Evolutionary conservation across 768 basidiomycete species (phyloP).

Genomic region (Tricholoma bakamatsutake): DNA sequence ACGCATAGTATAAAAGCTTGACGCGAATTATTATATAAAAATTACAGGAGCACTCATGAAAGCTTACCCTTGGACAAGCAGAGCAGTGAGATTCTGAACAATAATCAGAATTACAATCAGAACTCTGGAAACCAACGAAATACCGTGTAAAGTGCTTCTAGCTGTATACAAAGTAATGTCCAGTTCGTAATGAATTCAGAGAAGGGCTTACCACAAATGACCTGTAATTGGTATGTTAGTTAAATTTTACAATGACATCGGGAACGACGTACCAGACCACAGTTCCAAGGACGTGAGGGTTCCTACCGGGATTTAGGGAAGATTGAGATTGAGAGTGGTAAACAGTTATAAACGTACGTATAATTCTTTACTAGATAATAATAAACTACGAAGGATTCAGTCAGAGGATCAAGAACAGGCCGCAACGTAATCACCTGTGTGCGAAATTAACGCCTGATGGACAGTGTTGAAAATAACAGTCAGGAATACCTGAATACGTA

Average conservation of each 20-base stretch:
- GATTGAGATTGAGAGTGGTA: background rate
- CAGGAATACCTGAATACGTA: constrained; percentile 28
- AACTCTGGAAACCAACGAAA: background rate
- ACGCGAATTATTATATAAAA: background rate
- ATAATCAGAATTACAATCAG: background rate
- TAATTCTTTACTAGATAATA: constrained; percentile 39
- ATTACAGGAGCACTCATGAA: background rate
- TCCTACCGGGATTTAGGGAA: background rate
- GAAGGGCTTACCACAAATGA: background rate
- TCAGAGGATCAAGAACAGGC: too few species aligned
- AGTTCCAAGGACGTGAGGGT: background rate
- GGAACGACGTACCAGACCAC: background rate
- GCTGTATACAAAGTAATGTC: background rate
- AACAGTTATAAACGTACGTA: constrained; percentile 17
- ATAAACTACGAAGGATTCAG: constrained; percentile 1
- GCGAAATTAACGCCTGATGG: constrained; percentile 43
- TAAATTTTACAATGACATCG: background rate
- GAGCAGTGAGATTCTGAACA: background rate
- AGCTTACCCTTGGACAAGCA: background rate
- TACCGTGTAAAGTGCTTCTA: background rate
- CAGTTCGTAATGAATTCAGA: background rate
- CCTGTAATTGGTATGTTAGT: background rate
- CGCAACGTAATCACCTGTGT: constrained; percentile 30
- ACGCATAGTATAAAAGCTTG: background rate
- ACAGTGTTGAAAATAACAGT: constrained; percentile 39